A percentile compares a stretch with the other conserved stretches of the same genome.
Conservation (phyloP, 306 rosid genomes). For the Acacia confusa region DNA sequence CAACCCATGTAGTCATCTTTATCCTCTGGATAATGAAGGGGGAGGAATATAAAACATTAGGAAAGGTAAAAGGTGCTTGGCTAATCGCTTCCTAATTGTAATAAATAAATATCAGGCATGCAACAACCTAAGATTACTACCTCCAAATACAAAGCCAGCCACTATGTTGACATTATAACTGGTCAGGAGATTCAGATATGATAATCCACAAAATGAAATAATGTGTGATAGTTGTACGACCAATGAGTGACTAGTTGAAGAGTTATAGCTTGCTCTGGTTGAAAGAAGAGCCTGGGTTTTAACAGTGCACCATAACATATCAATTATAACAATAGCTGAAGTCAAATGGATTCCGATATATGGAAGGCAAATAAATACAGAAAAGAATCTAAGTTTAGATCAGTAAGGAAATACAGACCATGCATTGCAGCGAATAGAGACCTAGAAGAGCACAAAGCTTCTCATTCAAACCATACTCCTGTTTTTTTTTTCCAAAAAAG, state of each 20-base stretch:
- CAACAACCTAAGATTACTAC: slow-evolving; percentile 42
- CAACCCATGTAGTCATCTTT: slow-evolving; percentile 55
- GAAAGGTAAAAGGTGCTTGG: slow-evolving; percentile 10
- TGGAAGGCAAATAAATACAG: slow-evolving; percentile 14
- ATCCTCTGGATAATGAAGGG: slow-evolving; percentile 47
- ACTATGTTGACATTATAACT: slow-evolving; percentile 56
- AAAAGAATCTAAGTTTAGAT: background rate
- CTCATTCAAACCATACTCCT: slow-evolving; percentile 57
- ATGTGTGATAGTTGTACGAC: slow-evolving; percentile 56
- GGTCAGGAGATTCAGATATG: slow-evolving; percentile 67
- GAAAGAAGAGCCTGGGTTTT: slow-evolving; percentile 73
- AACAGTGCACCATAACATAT: slow-evolving; percentile 27
- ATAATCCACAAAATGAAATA: slow-evolving; percentile 71
- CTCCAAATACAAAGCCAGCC: slow-evolving; percentile 50
- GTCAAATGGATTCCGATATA: background rate
- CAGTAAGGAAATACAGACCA: slow-evolving; percentile 47
- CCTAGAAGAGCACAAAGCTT: slow-evolving; percentile 76
- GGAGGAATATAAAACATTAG: background rate
- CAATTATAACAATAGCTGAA: slow-evolving; percentile 9
- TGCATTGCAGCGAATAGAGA: slow-evolving; percentile 69
- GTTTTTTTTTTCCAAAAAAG: background rate
- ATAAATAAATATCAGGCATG: slow-evolving; percentile 15
- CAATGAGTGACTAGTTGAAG: slow-evolving; percentile 44
- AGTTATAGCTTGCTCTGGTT: slow-evolving; percentile 46
- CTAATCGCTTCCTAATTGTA: background rate